These are phyloP conservation scores for Wickerhamomyces rabaulensis DNA, from an alignment of 805 yeast species.

Conservation along the genomic window DNA sequence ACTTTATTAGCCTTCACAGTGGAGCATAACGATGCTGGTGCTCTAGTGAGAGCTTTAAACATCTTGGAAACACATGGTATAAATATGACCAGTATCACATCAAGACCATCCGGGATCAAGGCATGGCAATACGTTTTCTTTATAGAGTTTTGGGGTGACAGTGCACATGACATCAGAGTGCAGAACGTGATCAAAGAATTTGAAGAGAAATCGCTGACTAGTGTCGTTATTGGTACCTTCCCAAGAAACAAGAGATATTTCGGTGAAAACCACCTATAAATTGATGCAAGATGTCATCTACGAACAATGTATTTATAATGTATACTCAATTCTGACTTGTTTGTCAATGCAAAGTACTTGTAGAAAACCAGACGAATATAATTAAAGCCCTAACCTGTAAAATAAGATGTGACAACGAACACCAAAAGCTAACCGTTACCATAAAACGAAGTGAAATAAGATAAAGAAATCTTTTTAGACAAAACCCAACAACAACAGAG, in stretches of 20 bases:
- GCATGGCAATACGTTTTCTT: slow-evolving; percentile 85
- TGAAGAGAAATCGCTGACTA: slow-evolving; percentile 37
- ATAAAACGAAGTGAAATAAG: background rate
- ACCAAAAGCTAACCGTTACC: too few species aligned
- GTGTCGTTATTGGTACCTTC: slow-evolving; percentile 58
- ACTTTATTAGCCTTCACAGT: slow-evolving; percentile 64
- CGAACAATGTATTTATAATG: background rate
- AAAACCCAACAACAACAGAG: background rate
- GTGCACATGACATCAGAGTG: slow-evolving; percentile 26
- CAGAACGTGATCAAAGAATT: slow-evolving; percentile 37
- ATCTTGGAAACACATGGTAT: slow-evolving; percentile 50
- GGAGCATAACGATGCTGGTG: slow-evolving; percentile 64
- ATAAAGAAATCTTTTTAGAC: background rate
- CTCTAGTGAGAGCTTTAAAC: slow-evolving; percentile 60
- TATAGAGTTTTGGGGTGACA: slow-evolving; percentile 56
- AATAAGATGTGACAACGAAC: background rate
- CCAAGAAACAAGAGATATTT: slow-evolving; percentile 39
- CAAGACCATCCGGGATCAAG: slow-evolving; percentile 64
- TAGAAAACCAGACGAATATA: background rate
- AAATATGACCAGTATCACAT: slow-evolving; percentile 66
- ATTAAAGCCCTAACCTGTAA: background rate
- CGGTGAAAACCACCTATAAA: slow-evolving; percentile 5
- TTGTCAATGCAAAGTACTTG: background rate
- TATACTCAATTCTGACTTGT: background rate
- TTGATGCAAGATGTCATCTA: background rate